Evolutionary conservation across 345 rosid species (phyloP), one percentile per base, ranked within the genome.

Genomic region (Tarenaya hassleriana): DNA sequence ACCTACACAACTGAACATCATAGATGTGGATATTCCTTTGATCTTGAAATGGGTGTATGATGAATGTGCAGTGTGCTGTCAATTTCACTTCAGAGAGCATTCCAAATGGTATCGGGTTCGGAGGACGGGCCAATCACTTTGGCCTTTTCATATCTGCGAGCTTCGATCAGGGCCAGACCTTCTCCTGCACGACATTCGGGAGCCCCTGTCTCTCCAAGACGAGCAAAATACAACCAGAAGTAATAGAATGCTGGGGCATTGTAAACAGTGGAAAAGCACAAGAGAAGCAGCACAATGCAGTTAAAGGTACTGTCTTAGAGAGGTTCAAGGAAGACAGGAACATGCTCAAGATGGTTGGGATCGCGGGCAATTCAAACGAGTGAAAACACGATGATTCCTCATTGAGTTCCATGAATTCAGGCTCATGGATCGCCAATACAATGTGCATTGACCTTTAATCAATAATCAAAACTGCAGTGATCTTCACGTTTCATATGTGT

Each of bases 41-140:
- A n/a, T n/a, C n/a, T n/a, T n/a, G n/a, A n/a, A n/a, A n/a, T n/a
- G n/a, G n/a, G n/a, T n/a, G n/a, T n/a, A n/a, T n/a, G n/a, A n/a
- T n/a, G n/a, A 31, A 45, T 47, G 38, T 14, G 71, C 79, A 87
- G 98, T 84, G 96, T 75, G 98, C 84, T 38, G 78, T 60, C 16
- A 87, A 81, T 70, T 91, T 87, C 73, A 78, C 78, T 41, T 84
- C 96, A n/a, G 95, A 84, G 60, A 78, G 67, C 58, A 82, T 91
- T 58, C 95, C 98, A n/a, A 87, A 87, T 41, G 98, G 98, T 31
- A 77, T 91, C 42, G 98, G 96, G 14, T 84, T 84, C 27, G 95
- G 94, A 52, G 97, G 97, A 8, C 79, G 73, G 10, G 73, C 63
- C 32, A 73, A 84, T 61, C 95, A 87, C 76, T 84, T 73, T 20